These are phyloP conservation scores for Schizothecium vesticola DNA, from an alignment of 495 filamentous ascomycete genomes.

Conservation along the genomic window DNA sequence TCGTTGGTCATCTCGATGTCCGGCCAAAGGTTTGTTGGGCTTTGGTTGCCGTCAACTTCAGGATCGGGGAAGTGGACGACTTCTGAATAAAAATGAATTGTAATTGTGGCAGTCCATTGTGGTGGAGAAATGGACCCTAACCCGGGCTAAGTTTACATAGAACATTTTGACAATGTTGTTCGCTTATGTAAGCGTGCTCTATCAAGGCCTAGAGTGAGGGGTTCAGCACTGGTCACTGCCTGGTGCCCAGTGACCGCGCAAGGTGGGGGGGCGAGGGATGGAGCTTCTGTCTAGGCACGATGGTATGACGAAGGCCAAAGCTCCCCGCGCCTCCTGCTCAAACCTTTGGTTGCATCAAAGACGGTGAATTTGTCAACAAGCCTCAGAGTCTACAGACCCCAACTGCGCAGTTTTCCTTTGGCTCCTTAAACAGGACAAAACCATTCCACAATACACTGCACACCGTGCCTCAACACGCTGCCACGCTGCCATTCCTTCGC, in stretches of 20 bases:
- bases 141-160: too few species aligned
- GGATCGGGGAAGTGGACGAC: neutral
- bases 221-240: too few species aligned
- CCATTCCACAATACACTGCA: neutral
- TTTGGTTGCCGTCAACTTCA: neutral
- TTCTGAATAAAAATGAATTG: too few species aligned
- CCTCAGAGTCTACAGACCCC: neutral
- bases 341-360: conserved; percentile 4
- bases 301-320: conserved; percentile 24
- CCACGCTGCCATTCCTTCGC: neutral
- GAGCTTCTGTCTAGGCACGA: conserved; percentile 18
- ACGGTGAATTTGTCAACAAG: neutral
- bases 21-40: neutral
- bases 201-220: too few species aligned
- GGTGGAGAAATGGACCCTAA: too few species aligned
- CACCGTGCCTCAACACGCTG: neutral
- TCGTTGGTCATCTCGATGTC: neutral
- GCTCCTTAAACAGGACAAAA: neutral
- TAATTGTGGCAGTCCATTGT: too few species aligned
- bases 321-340: neutral
- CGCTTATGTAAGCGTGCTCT: too few species aligned
- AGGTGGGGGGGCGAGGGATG: neutral
- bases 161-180: too few species aligned
- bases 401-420: neutral
- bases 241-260: neutral